These are phyloP conservation scores for Cyamopsis tetragonoloba DNA, from an alignment of 306 rosid genomes.

Conservation along the genomic window DNA sequence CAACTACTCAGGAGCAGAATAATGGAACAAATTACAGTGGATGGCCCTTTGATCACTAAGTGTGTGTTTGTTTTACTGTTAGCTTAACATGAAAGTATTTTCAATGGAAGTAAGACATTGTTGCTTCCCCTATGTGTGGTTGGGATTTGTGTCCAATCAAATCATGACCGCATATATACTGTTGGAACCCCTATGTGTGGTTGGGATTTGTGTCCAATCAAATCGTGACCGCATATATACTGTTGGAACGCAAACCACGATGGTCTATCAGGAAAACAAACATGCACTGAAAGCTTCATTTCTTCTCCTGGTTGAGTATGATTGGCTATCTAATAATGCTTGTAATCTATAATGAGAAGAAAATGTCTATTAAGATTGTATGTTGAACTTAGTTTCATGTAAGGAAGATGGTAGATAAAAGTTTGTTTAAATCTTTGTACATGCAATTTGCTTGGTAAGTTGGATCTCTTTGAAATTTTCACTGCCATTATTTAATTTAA, in stretches of 20 bases:
- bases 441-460: slow-evolving; percentile 21
- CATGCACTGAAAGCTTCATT: background rate
- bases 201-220: too few relatives aligned
- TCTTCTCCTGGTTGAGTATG: slow-evolving; percentile 15
- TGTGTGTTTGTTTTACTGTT: too few relatives aligned
- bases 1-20: slow-evolving; percentile 42
- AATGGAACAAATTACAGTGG: slow-evolving; percentile 37
- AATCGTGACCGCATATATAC: too few relatives aligned
- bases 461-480: slow-evolving; percentile 26
- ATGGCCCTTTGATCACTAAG: slow-evolving; percentile 44
- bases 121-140: too few relatives aligned
- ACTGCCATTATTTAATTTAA: background rate
- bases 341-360: slow-evolving; percentile 24
- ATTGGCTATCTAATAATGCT: slow-evolving; percentile 22
- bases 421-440: slow-evolving; percentile 32
- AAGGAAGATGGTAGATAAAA: slow-evolving; percentile 23
- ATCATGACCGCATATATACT: too few relatives aligned
- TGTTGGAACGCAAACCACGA: too few relatives aligned
- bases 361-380: slow-evolving; percentile 21
- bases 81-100: too few relatives aligned
- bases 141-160: too few relatives aligned
- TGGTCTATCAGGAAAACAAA: too few relatives aligned
- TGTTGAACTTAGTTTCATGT: slow-evolving; percentile 17
- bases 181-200: too few relatives aligned
- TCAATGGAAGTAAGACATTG: too few relatives aligned